Percentiles rank a stretch among this genome's conserved stretches.
Conservation (phyloP, 2,329 filamentous ascomycete species). For the Neofusicoccum kwambonambiense region DNA sequence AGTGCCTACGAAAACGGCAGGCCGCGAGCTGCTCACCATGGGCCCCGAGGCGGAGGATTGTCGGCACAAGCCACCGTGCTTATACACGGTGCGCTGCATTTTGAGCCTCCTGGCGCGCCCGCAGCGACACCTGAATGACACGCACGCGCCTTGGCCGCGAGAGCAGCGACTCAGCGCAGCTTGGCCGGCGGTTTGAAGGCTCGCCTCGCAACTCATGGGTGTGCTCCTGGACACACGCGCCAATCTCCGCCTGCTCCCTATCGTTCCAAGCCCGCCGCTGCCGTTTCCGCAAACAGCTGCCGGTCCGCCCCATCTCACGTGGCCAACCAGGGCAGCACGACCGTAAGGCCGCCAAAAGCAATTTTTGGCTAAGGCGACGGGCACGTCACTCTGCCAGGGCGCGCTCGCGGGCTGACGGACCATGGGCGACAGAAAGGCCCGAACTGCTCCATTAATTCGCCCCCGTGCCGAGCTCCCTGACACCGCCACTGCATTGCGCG, state of each 20-base stretch:
- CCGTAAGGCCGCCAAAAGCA: neutral
- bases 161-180: neutral
- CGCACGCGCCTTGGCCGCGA: neutral
- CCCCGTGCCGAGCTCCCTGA: neutral
- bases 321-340: neutral
- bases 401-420: neutral
- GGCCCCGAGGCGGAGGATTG: neutral
- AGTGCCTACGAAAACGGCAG: neutral
- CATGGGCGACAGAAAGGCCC: neutral
- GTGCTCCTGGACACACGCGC: neutral
- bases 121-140: neutral
- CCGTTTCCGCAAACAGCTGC: neutral
- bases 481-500: conserved; percentile 1
- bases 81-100: too few relatives aligned
- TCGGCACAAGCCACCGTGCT: neutral
- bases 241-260: conserved; percentile 8
- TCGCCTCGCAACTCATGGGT: conserved; percentile 7
- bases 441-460: neutral
- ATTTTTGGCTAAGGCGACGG: neutral
- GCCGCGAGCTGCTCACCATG: neutral
- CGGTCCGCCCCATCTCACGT: neutral
- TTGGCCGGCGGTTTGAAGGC: neutral
- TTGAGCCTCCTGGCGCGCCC: neutral
- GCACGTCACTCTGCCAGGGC: conserved; percentile 6
- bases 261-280: neutral